A percentile compares a stretch with the other conserved stretches of the same genome.
Evolutionary conservation across 2,329 filamentous ascomycete genomes (phyloP).

Genomic region (Neofusicoccum sp.): DNA sequence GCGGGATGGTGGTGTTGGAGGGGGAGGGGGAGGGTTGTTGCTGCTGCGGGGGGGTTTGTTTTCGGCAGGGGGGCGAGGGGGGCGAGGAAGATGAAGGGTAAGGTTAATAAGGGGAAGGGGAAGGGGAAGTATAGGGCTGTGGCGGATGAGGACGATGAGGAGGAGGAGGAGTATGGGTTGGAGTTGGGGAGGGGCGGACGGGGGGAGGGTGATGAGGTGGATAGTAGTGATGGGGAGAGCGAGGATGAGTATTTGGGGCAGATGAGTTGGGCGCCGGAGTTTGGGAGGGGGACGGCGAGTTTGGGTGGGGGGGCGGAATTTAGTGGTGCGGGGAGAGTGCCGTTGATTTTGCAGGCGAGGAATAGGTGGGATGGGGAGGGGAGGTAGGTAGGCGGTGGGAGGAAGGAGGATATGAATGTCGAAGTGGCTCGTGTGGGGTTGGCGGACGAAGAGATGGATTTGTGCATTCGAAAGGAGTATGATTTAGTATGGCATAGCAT

Average conservation of each 20-base stretch:
- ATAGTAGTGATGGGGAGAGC: not conserved
- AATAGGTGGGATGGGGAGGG: not conserved
- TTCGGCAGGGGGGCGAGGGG: not conserved
- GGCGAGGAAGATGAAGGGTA: not conserved
- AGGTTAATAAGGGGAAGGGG: not conserved
- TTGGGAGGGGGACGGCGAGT: not conserved
- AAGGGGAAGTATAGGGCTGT: conserved; percentile 9
- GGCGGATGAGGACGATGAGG: not conserved
- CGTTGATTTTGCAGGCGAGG: conserved; percentile 6
- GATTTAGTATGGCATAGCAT: not conserved
- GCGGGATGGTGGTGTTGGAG: not conserved
- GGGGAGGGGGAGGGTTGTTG: not conserved
- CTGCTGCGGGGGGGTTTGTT: not conserved
- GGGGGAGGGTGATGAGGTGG: not conserved
- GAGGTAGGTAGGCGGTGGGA: not conserved
- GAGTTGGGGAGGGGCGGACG: not conserved
- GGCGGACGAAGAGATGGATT: not conserved
- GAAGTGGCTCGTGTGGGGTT: no score
- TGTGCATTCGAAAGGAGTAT: not conserved
- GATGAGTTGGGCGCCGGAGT: not conserved
- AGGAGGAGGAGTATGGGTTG: not conserved
- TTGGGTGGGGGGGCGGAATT: not conserved
- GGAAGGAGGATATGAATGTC: not conserved
- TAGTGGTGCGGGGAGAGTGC: not conserved
- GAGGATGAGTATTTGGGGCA: not conserved